Evolutionary conservation across 768 basidiomycete genomes (phyloP).

Genomic region (Pisolithus microcarpus): DNA sequence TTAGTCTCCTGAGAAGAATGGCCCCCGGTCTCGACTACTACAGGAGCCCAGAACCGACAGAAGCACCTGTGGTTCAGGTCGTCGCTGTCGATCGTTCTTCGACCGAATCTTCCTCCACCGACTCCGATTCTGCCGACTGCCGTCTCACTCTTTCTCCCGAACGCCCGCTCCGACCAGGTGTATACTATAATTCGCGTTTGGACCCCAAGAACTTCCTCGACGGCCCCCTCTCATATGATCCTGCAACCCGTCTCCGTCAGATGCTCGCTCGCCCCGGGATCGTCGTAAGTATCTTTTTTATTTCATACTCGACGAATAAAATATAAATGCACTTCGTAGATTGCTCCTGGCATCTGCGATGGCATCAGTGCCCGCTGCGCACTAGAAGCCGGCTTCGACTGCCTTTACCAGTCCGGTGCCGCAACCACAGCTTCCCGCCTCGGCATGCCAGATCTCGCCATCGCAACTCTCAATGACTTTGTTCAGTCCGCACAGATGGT

Average conservation of each 20-base stretch:
- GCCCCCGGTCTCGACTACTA: constrained; percentile 29
- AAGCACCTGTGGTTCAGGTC: neutral
- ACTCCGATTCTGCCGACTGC: constrained; percentile 1
- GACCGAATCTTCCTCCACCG: neutral
- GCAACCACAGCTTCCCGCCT: constrained; percentile 75
- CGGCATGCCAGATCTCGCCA: constrained; percentile 73
- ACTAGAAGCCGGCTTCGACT: constrained; percentile 70
- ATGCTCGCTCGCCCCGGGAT: constrained; percentile 68
- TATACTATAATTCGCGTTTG: constrained; percentile 58
- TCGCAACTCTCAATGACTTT: constrained; percentile 73
- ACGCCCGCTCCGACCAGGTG: constrained; percentile 51
- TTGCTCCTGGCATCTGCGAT: constrained; percentile 75
- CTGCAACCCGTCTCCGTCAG: constrained; percentile 66
- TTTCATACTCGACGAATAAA: neutral
- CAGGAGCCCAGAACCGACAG: constrained; percentile 11
- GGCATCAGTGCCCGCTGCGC: constrained; percentile 77
- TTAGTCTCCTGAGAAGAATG: constrained; percentile 13
- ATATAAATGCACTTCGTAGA: constrained; percentile 27
- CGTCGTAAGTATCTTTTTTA: constrained; percentile 43
- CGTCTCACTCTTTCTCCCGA: constrained; percentile 42
- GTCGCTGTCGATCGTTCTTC: constrained; percentile 4
- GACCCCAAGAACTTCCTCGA: constrained; percentile 63
- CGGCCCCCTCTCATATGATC: constrained; percentile 60
- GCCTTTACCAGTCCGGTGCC: constrained; percentile 75
- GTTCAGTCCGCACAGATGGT: constrained; percentile 68